Base-by-base conservation (phyloP, 2,329 filamentous ascomycete species). In the Alternaria conjuncta region DNA sequence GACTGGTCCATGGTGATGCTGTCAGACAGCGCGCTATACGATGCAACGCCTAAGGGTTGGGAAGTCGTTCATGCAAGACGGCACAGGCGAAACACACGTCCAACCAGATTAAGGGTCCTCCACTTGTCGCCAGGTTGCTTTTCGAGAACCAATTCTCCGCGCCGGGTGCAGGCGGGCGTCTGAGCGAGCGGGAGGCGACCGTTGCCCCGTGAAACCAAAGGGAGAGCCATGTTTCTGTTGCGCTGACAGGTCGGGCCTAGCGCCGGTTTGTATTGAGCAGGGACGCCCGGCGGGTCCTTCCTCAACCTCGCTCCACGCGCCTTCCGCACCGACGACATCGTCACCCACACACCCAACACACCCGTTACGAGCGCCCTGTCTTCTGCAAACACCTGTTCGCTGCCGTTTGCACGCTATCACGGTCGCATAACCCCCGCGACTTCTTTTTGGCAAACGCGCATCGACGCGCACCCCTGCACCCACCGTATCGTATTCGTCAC, bases 1-100 rank as follows among this genome's bases (percentile, higher is more conserved):
- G 71, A 65, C 7, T 68, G 71, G 47, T 80, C 78, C 78, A 80
- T 79, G 57, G 65, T 62, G 64, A 80, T 79, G 57, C 65, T 65
- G 63, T 61, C 30, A 41, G 36, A 41, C 36, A 41, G 63, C 69
- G 65, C 49, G 70, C 71, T 54, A 61, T 58, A 47, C 45, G 41
- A 44, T 55, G 55, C 55, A 51, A 50, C 41, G 44, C 60, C 50
- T 53, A 47, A 41, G 49, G 50, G 56, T 45, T 49, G 26, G 55
- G 45, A 45, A 41, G 60, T 44, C 56, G 57, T 55, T 55, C 60
- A 63, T 55, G 61, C 57, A 59, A n/a, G 36, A 30, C 54, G 12
- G 21, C 21, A 45, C 28, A 55, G 23, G 45, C 61, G 47, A 59
- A 50, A 60, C 50, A 49, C 60, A 60, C 25, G 49, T 50, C 68